These are phyloP conservation scores for Pterocarpus macrocarpus DNA, from an alignment of 306 rosid genomes.

Conservation along the genomic window DNA sequence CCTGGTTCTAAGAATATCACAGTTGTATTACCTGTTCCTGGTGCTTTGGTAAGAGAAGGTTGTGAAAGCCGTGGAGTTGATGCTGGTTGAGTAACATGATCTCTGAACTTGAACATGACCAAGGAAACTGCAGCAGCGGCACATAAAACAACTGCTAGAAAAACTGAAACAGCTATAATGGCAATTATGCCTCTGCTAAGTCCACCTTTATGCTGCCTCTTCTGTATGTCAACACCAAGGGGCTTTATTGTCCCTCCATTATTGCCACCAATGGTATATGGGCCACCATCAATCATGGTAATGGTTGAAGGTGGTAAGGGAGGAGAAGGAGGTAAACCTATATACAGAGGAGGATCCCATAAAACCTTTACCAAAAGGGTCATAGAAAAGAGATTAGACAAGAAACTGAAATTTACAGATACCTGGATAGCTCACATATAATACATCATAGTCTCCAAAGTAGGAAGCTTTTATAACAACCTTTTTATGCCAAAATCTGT, in stretches of 20 bases:
- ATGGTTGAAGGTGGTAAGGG: slow-evolving; percentile 70
- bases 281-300: slow-evolving; percentile 61
- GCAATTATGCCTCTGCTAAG: slow-evolving; percentile 66
- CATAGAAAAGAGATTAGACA: slow-evolving; percentile 1
- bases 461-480: slow-evolving; percentile 64
- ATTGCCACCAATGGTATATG: slow-evolving; percentile 55
- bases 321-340: slow-evolving; percentile 87
- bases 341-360: slow-evolving; percentile 29
- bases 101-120: slow-evolving; percentile 63
- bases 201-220: slow-evolving; percentile 59
- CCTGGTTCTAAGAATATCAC: slow-evolving; percentile 18
- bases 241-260: slow-evolving; percentile 72
- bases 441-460: slow-evolving; percentile 85
- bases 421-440: slow-evolving; percentile 91
- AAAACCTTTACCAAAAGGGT: slow-evolving; percentile 40
- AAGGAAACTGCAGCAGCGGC: slow-evolving; percentile 61
- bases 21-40: slow-evolving; percentile 75
- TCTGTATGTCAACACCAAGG: slow-evolving; percentile 72
- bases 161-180: slow-evolving; percentile 67
- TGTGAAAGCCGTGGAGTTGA: slow-evolving; percentile 53
- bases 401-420: slow-evolving; percentile 21
- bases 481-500: slow-evolving; percentile 81
- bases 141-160: slow-evolving; percentile 66
- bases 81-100: slow-evolving; percentile 49
- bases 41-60: slow-evolving; percentile 65